phyloP scores from a whole-genome alignment of 2,329 filamentous ascomycete genomes.

The Aspergillus tamarii region DNA sequence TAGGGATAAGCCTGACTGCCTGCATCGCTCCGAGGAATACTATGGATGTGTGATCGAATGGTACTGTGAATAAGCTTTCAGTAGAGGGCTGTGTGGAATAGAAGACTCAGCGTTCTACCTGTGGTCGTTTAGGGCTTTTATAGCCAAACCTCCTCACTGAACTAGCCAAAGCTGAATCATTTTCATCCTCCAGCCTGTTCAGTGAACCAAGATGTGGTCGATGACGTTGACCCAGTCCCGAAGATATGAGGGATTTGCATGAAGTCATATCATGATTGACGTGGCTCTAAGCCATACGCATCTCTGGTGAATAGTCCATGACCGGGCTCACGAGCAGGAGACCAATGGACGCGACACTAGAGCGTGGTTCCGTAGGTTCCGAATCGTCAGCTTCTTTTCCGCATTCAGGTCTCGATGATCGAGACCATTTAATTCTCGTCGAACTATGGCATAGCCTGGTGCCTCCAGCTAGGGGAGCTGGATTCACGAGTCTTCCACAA shows the following conservation, averaged over 20 bases:
- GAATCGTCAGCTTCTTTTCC: not conserved
- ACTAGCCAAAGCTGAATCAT: not conserved
- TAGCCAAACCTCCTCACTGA: not conserved
- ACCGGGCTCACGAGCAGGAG: not conserved
- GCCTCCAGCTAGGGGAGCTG: not conserved
- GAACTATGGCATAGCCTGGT: not conserved
- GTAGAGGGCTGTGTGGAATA: not conserved
- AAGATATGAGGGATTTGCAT: not conserved
- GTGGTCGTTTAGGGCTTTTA: not conserved
- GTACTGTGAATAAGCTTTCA: not conserved
- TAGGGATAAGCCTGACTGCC: not conserved
- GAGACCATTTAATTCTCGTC: not conserved
- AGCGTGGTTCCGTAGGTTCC: not conserved
- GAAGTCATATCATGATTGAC: not conserved
- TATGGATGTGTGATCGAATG: not conserved
- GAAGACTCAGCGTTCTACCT: not conserved
- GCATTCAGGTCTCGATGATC: not conserved
- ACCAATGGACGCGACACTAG: not conserved
- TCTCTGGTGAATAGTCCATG: not conserved
- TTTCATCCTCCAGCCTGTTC: fast-evolving
- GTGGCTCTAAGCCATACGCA: not conserved
- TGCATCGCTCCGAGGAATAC: not conserved
- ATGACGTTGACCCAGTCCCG: not conserved
- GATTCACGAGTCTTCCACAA: not conserved
- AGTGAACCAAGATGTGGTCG: no score